Evolutionary conservation across 2,329 filamentous ascomycete genomes (phyloP), one percentile per base, ranked within the genome.

Genomic region (Ambrosiella xylebori): DNA sequence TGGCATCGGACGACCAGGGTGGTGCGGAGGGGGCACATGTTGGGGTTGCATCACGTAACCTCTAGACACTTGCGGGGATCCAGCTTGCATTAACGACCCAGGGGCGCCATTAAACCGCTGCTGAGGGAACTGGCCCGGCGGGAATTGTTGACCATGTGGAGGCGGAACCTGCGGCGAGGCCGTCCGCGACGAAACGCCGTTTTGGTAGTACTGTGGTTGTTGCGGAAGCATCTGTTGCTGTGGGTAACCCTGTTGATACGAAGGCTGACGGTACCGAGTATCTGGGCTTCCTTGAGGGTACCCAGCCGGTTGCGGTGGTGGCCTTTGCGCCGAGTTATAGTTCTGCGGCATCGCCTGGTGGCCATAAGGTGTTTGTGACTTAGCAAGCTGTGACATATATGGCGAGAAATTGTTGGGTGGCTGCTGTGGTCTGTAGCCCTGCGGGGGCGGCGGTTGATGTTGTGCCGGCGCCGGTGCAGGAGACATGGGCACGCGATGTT

Each of bases 261-360:
- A 72, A 2, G 64, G 62, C 35, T 64, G 64, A 35, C 68, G 66
- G 57, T 69, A 76, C 39, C 74, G 71, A 15, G 73, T 69, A 59
- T 68, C 70, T 1, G 72, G 71, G 8, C 70, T 72, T 35, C 68
- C 71, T 37, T 71, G 68, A 27, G 66, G 63, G 61, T 69, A 68
- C 62, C 70, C 73, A 63, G 50, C 50, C 15, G 59, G 57, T 1
- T 41, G 57, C 11, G 19, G 59, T 11, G 54, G 54, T 50, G 49
- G 49, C 38, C 56, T 50, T 44, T 44, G 59, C 5, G 36, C 54
- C 15, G 53, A 37, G 41, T 59, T 57, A 38, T 71, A 70, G 61
- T 73, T 78, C 51, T 76, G 71, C 8, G 70, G 69, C 67, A 76
- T 73, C 61, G 69, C 73, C 61, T 76, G 71, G 59, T 79, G 76